phyloP scores from a whole-genome alignment of 192 early-diverging fungal species.

The Backusella liffmaniae region DNA sequence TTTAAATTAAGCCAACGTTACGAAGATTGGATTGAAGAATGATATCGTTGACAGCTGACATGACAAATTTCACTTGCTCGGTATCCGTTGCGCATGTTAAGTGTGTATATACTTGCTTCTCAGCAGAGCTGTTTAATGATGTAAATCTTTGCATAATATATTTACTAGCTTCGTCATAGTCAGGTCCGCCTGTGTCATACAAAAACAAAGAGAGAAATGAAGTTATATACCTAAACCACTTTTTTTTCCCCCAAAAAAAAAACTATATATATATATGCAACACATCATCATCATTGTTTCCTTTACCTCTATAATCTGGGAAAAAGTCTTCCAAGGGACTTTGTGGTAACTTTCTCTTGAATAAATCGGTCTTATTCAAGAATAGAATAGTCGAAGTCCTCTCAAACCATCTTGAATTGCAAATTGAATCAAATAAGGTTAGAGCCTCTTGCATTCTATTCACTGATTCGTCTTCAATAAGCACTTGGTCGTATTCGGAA shows the following conservation, averaged over 20 bases:
- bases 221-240: neutral
- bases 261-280: neutral
- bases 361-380: slow-evolving; percentile 96
- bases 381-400: slow-evolving; percentile 96
- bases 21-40: slow-evolving; percentile 84
- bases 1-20: slow-evolving; percentile 59
- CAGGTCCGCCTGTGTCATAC: slow-evolving; percentile 47
- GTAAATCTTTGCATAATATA: slow-evolving; percentile 80
- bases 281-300: neutral
- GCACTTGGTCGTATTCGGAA: slow-evolving; percentile 40
- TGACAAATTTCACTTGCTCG: slow-evolving; percentile 83
- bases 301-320: slow-evolving; percentile 72
- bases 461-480: slow-evolving; percentile 60
- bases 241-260: neutral
- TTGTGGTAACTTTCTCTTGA: slow-evolving; percentile 83
- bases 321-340: slow-evolving; percentile 86
- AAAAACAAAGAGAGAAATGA: neutral
- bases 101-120: slow-evolving; percentile 84
- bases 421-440: slow-evolving; percentile 95
- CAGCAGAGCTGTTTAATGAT: slow-evolving; percentile 67
- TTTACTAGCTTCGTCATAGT: slow-evolving; percentile 71
- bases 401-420: slow-evolving; percentile 95
- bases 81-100: slow-evolving; percentile 87
- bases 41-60: slow-evolving; percentile 87
- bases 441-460: slow-evolving; percentile 97